These are phyloP conservation scores for Podospora bellae-mahoneyi DNA, from an alignment of 495 filamentous ascomycete species.

Conservation along the genomic window DNA sequence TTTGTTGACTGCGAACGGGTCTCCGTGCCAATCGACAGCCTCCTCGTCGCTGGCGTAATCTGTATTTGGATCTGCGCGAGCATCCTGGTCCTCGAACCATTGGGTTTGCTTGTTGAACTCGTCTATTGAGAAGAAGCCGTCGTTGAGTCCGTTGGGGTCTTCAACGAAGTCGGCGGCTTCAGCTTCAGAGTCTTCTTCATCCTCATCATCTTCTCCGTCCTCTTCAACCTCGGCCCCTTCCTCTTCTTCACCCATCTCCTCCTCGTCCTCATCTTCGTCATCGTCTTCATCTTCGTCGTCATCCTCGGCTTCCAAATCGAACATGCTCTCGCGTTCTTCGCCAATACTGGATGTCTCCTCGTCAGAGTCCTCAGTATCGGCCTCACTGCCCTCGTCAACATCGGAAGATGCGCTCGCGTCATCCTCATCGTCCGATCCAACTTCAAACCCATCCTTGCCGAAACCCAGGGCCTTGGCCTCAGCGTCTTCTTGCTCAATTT, in stretches of 20 bases:
- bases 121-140: conserved; percentile 97
- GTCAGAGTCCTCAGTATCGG: conserved; percentile 37
- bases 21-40: conserved; percentile 76
- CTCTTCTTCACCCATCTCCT: conserved; percentile 18
- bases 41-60: conserved; percentile 68
- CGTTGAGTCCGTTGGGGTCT: conserved; percentile 66
- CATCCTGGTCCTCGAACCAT: conserved; percentile 79
- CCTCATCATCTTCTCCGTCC: conserved; percentile 32
- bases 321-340: conserved; percentile 41
- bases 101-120: conserved; percentile 94
- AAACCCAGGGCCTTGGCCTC: conserved; percentile 36
- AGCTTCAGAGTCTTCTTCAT: conserved; percentile 32
- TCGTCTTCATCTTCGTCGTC: conserved; percentile 25
- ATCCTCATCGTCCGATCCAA: conserved; percentile 38
- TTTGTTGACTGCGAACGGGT: conserved; percentile 51
- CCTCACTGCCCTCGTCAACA: conserved; percentile 29
- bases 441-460: conserved; percentile 49
- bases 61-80: conserved; percentile 57
- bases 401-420: conserved; percentile 21
- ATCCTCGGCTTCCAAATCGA: conserved; percentile 27
- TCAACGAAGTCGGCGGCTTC: conserved; percentile 45
- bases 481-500: conserved; percentile 26
- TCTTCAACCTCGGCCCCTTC: conserved; percentile 29
- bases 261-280: conserved; percentile 20
- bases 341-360: conserved; percentile 42